These are phyloP conservation scores for Alternaria sp. DNA, from an alignment of 2,329 filamentous ascomycete genomes.

Conservation along the genomic window DNA sequence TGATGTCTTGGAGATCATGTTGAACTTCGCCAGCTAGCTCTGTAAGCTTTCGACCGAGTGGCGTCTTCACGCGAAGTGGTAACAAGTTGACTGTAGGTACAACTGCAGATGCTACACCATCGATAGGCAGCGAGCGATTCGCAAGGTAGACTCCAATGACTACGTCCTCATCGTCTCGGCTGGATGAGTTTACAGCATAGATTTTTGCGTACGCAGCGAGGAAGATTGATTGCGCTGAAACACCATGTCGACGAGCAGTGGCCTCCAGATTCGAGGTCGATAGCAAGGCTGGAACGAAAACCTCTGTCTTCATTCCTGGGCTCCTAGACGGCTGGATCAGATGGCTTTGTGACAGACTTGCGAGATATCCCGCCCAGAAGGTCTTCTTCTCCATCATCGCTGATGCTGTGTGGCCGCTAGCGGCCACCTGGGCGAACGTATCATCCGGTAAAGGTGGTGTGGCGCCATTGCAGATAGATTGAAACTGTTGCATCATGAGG, in stretches of 20 bases:
- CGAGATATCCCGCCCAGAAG: conserved; percentile 63
- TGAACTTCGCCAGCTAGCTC: conserved; percentile 70
- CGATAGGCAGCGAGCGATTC: conserved; percentile 68
- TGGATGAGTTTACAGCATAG: conserved; percentile 48
- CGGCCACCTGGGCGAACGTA: conserved; percentile 55
- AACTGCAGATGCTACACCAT: conserved; percentile 59
- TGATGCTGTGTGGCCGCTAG: conserved; percentile 17
- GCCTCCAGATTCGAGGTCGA: conserved; percentile 52
- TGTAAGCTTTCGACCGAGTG: conserved; percentile 48
- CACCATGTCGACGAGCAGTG: conserved; percentile 58
- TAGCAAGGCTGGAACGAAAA: conserved; percentile 62
- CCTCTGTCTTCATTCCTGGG: conserved; percentile 46
- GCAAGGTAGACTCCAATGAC: conserved; percentile 84
- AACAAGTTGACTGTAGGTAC: conserved; percentile 83
- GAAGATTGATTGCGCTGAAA: conserved; percentile 77
- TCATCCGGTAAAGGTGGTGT: conserved; percentile 23
- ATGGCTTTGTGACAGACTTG: conserved; percentile 13
- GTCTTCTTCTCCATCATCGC: conserved; percentile 39
- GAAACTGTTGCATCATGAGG: conserved; percentile 64
- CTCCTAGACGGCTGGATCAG: conserved; percentile 34
- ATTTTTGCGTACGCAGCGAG: conserved; percentile 73
- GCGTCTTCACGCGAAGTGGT: conserved; percentile 67
- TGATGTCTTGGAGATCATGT: conserved; percentile 70
- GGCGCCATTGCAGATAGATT: conserved; percentile 52
- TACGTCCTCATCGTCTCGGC: conserved; percentile 51